Evolutionary conservation across 2,329 filamentous ascomycete species (phyloP).

Genomic region (Phaeosphaeriaceae sp.): DNA sequence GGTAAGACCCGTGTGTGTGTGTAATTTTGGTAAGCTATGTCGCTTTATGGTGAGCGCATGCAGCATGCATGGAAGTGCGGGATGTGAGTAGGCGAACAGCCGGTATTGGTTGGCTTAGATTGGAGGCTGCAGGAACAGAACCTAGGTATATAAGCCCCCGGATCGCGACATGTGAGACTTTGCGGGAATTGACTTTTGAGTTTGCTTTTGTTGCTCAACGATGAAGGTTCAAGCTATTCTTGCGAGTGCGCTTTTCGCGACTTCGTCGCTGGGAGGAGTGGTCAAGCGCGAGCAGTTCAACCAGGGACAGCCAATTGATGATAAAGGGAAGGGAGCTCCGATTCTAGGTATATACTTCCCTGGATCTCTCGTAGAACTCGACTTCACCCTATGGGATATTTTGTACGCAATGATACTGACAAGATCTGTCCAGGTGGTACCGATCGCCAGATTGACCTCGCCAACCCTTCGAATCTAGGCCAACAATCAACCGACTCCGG

Average conservation of each 20-base stretch:
- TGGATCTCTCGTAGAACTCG: no score
- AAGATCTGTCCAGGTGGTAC: slow-evolving; percentile 62
- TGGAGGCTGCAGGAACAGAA: background rate
- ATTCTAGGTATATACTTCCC: slow-evolving; percentile 58
- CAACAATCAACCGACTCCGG: slow-evolving; percentile 68
- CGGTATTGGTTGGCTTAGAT: background rate
- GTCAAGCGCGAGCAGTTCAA: slow-evolving; percentile 49
- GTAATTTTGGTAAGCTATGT: background rate
- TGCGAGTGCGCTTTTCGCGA: slow-evolving; percentile 27
- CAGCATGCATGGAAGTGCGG: background rate
- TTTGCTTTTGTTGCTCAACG: slow-evolving; percentile 12
- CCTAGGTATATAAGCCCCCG: slow-evolving; percentile 7
- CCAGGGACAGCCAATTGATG: slow-evolving; percentile 64
- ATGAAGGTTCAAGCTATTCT: slow-evolving; percentile 29
- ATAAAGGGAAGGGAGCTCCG: slow-evolving; percentile 64
- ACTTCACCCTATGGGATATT: no score
- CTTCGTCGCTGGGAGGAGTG: slow-evolving; percentile 24
- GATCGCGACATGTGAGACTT: background rate
- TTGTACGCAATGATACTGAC: no score
- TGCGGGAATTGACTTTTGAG: background rate
- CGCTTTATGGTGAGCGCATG: background rate
- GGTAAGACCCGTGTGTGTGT: background rate
- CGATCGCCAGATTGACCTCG: slow-evolving; percentile 65
- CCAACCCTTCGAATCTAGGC: slow-evolving; percentile 70
- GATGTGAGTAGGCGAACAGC: background rate